Evolutionary conservation across 1,139 yeast genomes (phyloP), one percentile per base, ranked within the genome.

Genomic region (Taphrina communis): DNA sequence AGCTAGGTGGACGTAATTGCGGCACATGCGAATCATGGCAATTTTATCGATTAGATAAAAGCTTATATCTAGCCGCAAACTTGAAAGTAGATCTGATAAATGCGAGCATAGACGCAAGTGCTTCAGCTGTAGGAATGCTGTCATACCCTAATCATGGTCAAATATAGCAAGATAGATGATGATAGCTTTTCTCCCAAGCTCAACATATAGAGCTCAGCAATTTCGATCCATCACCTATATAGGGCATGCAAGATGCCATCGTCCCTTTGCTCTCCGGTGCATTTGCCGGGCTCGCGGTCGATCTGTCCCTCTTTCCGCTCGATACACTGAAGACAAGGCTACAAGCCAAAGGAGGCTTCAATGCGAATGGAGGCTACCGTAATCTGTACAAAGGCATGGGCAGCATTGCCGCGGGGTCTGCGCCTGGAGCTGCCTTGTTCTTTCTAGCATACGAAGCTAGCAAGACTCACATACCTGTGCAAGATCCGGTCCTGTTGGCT

Each of bases 251-350:
- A 19, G 67, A 63, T 35, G 39, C 61, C 4, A 17, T 39, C 6
- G 38, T 63, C 11, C 67, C 67, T 42, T 44, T 63, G 48, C 48
- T 63, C 19, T 42, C 55, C 35, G 99, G 99, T 58, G 99, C 91
- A 19, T 88, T 96, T 73, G 97, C 99, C 1, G 99, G 99, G 12
- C 93, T 97, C 2, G 88, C 96, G 6, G 93, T 97, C 0, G 99
- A 94, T 79, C 81, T 94, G 60, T 92, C 90, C 8, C 94, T 94
- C 79, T 94, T 94, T 81, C 99, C 99, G 9, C 90, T 94, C 59
- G 99, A 95, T 75, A 95, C 99, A 1, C 75, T 94, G 72, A 94
- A 94, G 79, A 94, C 99, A 0, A 81, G 99, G 70, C 81, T 94
- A 19, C 99, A 94, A 77, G 98, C 99, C 44, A 87, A 87, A 76